Conservation (phyloP, 2,329 filamentous ascomycete species). For the Penicillium sp. region DNA sequence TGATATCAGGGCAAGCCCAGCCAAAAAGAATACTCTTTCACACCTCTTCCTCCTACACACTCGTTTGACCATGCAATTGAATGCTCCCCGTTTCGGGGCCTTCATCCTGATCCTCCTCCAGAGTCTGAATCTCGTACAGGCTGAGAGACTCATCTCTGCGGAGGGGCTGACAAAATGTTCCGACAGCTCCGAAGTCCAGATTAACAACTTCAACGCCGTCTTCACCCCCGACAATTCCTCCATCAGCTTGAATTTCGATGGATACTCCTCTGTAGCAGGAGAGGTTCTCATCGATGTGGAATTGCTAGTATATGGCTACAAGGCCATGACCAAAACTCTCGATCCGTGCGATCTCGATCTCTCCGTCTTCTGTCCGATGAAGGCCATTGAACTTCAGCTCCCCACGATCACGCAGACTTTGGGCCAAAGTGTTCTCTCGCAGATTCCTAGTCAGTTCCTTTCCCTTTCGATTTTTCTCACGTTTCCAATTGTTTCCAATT, state of each 20-base stretch:
- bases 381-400: constrained; percentile 74
- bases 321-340: constrained; percentile 65
- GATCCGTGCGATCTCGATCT: constrained; percentile 74
- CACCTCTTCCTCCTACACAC: constrained; percentile 2
- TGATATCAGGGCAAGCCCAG: constrained; percentile 9
- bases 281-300: constrained; percentile 75
- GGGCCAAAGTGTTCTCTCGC: constrained; percentile 55
- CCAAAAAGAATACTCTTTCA: neutral
- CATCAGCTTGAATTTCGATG: constrained; percentile 62
- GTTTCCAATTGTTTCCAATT: neutral
- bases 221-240: constrained; percentile 50
- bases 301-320: constrained; percentile 80
- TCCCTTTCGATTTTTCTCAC: neutral
- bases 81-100: constrained; percentile 2
- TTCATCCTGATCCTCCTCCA: constrained; percentile 5
- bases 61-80: constrained; percentile 9
- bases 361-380: constrained; percentile 84
- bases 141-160: constrained; percentile 17
- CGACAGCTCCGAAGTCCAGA: constrained; percentile 15
- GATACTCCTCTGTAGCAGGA: constrained; percentile 80
- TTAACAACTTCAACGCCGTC: constrained; percentile 34
- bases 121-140: constrained; percentile 10
- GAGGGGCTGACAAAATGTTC: constrained; percentile 20
- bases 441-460: constrained; percentile 63
- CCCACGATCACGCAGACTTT: constrained; percentile 66